phyloP scores from a whole-genome alignment of 345 rosid species.

The Kernera saxatilis region DNA sequence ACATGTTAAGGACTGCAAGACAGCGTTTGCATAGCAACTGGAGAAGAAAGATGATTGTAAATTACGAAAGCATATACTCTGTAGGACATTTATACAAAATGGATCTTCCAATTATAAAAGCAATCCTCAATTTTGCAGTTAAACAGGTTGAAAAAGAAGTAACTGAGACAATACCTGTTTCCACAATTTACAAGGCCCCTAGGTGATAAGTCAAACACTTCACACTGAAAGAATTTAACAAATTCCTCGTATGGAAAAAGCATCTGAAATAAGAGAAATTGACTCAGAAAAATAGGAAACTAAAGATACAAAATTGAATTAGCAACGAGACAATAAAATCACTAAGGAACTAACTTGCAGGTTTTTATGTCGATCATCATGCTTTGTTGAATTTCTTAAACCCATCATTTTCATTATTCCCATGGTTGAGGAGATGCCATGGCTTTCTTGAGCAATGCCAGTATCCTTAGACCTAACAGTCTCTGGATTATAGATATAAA shows the following conservation, averaged over 20 bases:
- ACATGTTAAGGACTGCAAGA: slow-evolving; percentile 74
- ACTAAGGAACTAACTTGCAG: slow-evolving; percentile 40
- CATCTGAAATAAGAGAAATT: slow-evolving; percentile 19
- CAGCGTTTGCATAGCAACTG: slow-evolving; percentile 93
- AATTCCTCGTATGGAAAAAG: slow-evolving; percentile 76
- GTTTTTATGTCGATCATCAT: slow-evolving; percentile 39
- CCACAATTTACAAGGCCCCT: slow-evolving; percentile 86
- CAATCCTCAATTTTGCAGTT: neutral
- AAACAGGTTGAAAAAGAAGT: neutral
- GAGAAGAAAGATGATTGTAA: slow-evolving; percentile 3
- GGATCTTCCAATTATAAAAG: neutral
- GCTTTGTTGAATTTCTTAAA: slow-evolving; percentile 48
- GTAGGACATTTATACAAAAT: neutral
- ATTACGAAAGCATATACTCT: neutral
- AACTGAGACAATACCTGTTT: slow-evolving; percentile 47
- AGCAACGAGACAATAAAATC: neutral
- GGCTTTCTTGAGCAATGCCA: slow-evolving; percentile 30
- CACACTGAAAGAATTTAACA: slow-evolving; percentile 60
- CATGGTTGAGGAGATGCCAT: slow-evolving; percentile 33
- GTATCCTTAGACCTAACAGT: slow-evolving; percentile 28
- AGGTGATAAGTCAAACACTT: slow-evolving; percentile 56
- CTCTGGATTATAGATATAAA: slow-evolving; percentile 32
- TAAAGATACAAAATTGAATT: neutral
- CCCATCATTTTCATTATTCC: slow-evolving; percentile 59
- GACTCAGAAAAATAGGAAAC: slow-evolving; percentile 8